These are phyloP conservation scores for Lactifluus pinguis DNA, from an alignment of 768 basidiomycete genomes.

Conservation along the genomic window DNA sequence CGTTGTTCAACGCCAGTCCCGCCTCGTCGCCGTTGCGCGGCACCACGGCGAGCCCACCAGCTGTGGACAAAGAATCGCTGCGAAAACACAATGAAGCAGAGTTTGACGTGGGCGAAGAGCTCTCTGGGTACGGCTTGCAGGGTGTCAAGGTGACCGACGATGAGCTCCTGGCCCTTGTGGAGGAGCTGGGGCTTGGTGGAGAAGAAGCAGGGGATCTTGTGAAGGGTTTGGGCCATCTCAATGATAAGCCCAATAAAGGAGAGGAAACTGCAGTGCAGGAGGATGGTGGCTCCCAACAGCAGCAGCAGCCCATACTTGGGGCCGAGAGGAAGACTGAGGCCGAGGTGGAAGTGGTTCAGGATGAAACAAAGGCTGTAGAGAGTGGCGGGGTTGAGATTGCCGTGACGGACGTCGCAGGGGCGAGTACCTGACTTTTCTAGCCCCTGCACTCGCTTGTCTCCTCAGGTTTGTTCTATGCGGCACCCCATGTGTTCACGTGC, in stretches of 20 bases:
- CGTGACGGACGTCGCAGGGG: background rate
- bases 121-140: conserved; percentile 63
- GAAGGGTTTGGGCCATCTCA: conserved; percentile 44
- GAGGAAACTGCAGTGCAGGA: background rate
- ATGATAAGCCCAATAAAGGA: conserved; percentile 17
- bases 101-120: conserved; percentile 59
- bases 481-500: background rate
- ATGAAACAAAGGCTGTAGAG: conserved; percentile 1
- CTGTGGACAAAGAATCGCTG: conserved; percentile 28
- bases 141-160: conserved; percentile 72
- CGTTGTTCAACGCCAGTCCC: conserved; percentile 36
- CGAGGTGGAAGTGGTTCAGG: background rate
- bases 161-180: conserved; percentile 60
- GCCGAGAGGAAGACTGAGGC: background rate
- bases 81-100: conserved; percentile 39
- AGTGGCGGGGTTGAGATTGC: background rate
- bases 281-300: background rate
- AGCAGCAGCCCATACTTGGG: background rate
- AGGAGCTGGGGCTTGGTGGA: conserved; percentile 65
- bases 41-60: background rate
- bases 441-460: background rate
- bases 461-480: background rate
- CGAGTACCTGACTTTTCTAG: background rate
- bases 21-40: conserved; percentile 25
- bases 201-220: conserved; percentile 73